Evolutionary conservation across 202 grass and related monocot genomes (phyloP).

Genomic region (Carex arenaria): DNA sequence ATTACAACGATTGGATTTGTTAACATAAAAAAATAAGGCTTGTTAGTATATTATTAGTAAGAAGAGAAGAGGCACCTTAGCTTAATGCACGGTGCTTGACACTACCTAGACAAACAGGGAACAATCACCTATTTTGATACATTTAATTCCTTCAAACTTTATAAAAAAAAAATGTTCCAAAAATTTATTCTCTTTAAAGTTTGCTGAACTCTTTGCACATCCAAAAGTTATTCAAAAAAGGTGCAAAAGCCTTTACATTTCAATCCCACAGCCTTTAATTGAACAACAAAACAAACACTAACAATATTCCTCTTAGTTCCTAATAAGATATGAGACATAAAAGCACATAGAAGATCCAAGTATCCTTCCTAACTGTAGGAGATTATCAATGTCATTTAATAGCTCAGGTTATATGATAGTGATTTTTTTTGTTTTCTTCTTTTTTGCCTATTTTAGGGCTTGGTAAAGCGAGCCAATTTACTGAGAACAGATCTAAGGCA

Average conservation of each 20-base stretch:
- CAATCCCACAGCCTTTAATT: not conserved
- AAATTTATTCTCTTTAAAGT: no score
- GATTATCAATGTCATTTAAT: not conserved
- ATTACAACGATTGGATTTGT: not conserved
- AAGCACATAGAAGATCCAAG: not conserved
- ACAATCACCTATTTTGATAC: no score
- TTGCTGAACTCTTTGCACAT: not conserved
- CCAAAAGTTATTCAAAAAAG: not conserved
- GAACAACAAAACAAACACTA: not conserved
- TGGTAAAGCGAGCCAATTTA: constrained; percentile 69
- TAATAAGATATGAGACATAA: not conserved
- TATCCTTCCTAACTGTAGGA: not conserved
- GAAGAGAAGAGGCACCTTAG: not conserved
- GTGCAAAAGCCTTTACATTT: not conserved
- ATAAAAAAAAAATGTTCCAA: no score
- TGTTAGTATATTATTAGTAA: not conserved
- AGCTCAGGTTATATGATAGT: no score
- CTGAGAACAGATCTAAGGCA: constrained; percentile 62
- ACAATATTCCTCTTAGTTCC: not conserved
- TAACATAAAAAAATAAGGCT: not conserved
- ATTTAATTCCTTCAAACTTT: no score
- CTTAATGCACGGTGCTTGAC: no score
- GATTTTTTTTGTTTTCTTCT: no score
- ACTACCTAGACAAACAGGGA: no score
- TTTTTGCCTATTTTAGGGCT: constrained; percentile 40